A percentile compares a stretch with the other conserved stretches of the same genome.
These are phyloP conservation scores for Mortierella claussenii DNA, from an alignment of 192 early-diverging fungal genomes.

Conservation along the genomic window DNA sequence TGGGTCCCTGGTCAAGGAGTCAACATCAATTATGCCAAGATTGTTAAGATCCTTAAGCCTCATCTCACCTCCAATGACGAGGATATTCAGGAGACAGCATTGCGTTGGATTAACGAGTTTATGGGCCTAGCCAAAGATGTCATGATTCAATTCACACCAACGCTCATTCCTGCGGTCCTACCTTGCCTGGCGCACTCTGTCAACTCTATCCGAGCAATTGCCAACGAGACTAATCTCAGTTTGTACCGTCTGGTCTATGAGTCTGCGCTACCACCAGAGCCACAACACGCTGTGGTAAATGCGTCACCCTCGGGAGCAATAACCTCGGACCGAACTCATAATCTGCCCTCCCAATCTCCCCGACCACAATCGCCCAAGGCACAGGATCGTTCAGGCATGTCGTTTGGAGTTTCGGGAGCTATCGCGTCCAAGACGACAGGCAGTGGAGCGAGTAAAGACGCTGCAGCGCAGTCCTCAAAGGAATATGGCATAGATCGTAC, in stretches of 20 bases:
- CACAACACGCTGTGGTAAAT: slow-evolving; percentile 14
- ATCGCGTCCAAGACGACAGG: slow-evolving; percentile 38
- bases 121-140: slow-evolving; percentile 83
- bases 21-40: slow-evolving; percentile 83
- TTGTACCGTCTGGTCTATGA: slow-evolving; percentile 83
- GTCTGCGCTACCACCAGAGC: slow-evolving; percentile 57
- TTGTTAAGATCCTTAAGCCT: slow-evolving; percentile 85
- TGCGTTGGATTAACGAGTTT: slow-evolving; percentile 94
- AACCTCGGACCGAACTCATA: slow-evolving; percentile 10
- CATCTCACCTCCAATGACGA: slow-evolving; percentile 82
- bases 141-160: slow-evolving; percentile 85
- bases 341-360: slow-evolving; percentile 18
- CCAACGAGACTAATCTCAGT: slow-evolving; percentile 83
- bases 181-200: slow-evolving; percentile 87
- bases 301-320: slow-evolving; percentile 1
- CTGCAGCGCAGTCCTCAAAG: background rate
- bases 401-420: slow-evolving; percentile 44
- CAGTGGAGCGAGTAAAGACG: slow-evolving; percentile 8
- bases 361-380: slow-evolving; percentile 40
- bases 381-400: slow-evolving; percentile 43
- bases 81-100: slow-evolving; percentile 92
- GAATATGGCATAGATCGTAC: slow-evolving; percentile 2
- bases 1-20: slow-evolving; percentile 85
- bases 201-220: slow-evolving; percentile 72
- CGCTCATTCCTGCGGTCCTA: slow-evolving; percentile 84